Conservation (phyloP, 129 eudicot species). For the Chrysanthemum makinoi region DNA sequence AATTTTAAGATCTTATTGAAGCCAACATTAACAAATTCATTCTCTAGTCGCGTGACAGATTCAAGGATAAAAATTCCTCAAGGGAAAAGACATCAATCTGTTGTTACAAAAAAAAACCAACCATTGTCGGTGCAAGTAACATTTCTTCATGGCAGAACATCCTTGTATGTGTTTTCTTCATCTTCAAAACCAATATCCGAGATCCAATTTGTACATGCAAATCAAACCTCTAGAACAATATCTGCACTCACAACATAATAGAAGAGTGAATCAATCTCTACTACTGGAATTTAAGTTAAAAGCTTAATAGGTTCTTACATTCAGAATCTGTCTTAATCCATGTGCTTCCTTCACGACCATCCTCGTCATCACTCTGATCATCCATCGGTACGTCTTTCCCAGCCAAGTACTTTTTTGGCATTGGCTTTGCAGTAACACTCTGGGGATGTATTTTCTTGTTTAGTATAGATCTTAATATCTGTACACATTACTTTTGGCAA, state of each 20-base stretch:
- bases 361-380: conserved; percentile 32
- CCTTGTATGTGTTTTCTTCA: conserved; percentile 26
- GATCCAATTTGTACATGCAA: conserved; percentile 34
- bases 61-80: conserved; percentile 27
- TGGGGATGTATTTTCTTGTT: conserved; percentile 89
- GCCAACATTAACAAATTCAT: conserved; percentile 13
- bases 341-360: conserved; percentile 41
- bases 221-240: conserved; percentile 88
- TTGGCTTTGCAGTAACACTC: conserved; percentile 28
- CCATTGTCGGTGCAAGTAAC: conserved; percentile 32
- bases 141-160: conserved; percentile 13
- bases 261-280: neutral
- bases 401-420: conserved; percentile 46
- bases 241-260: conserved; percentile 46
- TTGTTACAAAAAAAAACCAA: conserved; percentile 30
- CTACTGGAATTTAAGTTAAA: neutral
- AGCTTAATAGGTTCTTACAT: conserved; percentile 42
- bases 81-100: conserved; percentile 20
- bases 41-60: neutral
- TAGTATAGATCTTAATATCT: conserved; percentile 72
- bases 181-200: conserved; percentile 18
- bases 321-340: conserved; percentile 95
- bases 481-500: conserved; percentile 2
- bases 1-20: conserved; percentile 1
- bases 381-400: conserved; percentile 27